Evolutionary conservation across 495 filamentous ascomycete genomes (phyloP), one percentile per base, ranked within the genome.

Genomic region (Trichoderma orchidacearum): DNA sequence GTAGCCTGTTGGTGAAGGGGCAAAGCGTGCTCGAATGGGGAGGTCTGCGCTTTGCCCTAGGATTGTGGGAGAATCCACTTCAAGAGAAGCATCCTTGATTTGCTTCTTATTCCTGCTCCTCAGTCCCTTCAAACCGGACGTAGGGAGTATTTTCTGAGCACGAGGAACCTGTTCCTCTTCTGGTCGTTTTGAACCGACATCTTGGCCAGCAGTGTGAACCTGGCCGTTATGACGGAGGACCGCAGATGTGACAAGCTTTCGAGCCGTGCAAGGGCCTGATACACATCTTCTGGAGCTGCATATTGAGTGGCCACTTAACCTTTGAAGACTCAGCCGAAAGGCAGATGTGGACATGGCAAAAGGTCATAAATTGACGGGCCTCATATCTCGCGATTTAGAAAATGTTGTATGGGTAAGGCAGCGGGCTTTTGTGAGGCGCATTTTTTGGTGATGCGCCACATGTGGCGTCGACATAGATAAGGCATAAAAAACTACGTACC

Each of bases 1-100:
- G 67, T 89, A 88, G 17, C 93, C 93, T 7, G 93, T 98, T 2
- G 93, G 93, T 3, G 92, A 96, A 15, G 93, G 93, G 1, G 93
- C 93, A 71, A 98, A 98, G 48, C 93, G 85, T 25, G 93, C 96
- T 57, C 93, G 79, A 28, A 87, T 90, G 45, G 93, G 90, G 0
- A 61, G 65, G 7, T 76, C 68, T 51, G 86, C 85, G 29, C 82
- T 72, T 50, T 55, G 53, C 11, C 53, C 53, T 5, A 55, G 53
- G 12, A 55, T 35, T 15, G 13, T 21, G n/a, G n/a, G 28, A 48
- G 53, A 18, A 48, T 31, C 41, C 21, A 23, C 1, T 28, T 15
- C 21, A 2, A 25, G 41, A 48, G 41, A 25, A 5, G 41, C 41
- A 8, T 15, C 21, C 1, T 48, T 23, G 6, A 7, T 27, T 8